Base-by-base conservation (phyloP, 768 basidiomycete genomes). In the Chlorophyllum brunneum region DNA sequence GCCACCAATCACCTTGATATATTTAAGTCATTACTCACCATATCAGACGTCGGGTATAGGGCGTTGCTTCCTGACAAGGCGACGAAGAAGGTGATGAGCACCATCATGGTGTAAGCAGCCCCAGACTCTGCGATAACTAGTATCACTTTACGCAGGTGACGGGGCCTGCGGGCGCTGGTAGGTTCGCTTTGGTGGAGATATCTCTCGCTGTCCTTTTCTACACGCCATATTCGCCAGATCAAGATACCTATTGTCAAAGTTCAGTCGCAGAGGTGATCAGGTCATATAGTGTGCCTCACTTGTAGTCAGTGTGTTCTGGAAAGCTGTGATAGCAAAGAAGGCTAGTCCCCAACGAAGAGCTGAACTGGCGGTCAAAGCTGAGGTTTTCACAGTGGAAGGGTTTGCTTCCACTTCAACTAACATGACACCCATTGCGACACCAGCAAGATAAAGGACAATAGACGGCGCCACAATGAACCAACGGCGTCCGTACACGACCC, bases 401-500 rank as follows among this genome's bases (percentile, higher is more conserved):
- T 34, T 34, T 34, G 33, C 48, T 13, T 34, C 33, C 3, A 40
- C 8, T 41, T 22, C 33, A 11, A 30, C n/a, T 4, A 41, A 5
- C 29, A 6, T 41, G 1, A 20, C 29, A 10, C 3, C 38, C 26
- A 50, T 22, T 1, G 29, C 34, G n/a, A 50, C 5, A 22, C 16
- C 27, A 7, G 23, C 48, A 5, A 50, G 26, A n/a, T 31, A 40
- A 29, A 50, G 26, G 22, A 33, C 10, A 22, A 41, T 11, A 20
- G 48, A 50, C 11, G 48, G 48, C 23, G 15, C 4, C n/a, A 50
- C 39, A 10, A 41, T 10, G 5, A 31, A 26, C 48, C 48, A 50
- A 18, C 29, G 48, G 27, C 48, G 27, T 20, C 48, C 48, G 23
- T 40, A 50, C 18, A 50, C 48, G 13, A 50, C 26, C 49, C 49